Base-by-base conservation (phyloP, 202 grass and related monocot genomes). In the Setaria viridis region DNA sequence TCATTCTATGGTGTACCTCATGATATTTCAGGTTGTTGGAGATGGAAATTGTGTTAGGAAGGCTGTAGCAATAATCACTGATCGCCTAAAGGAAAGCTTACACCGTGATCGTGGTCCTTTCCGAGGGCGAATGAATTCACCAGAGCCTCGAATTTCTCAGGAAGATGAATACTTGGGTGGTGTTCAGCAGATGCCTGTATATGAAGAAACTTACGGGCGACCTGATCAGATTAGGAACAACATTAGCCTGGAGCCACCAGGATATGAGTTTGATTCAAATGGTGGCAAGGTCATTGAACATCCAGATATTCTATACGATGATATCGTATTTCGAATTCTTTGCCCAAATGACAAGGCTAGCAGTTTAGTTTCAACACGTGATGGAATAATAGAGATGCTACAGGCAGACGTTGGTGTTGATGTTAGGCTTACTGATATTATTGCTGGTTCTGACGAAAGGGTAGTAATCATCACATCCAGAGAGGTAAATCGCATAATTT, bases 11-110 rank as follows among this genome's bases (percentile, higher is more conserved):
- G 37, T 85, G 45, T 77, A 56, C 81, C 13, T 72, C 65, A 62
- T 84, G 65, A 74, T 84, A 25, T 78, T 82, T 41, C 63, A 99
- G 96, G 88, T 99, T 77, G 91, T 94, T 82, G 96, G 96, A 82
- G 96, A 99, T 19, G 84, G 90, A 19, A 94, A 89, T 83, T 90
- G 80, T 83, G 96, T 95, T 85, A 99, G 94, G 83, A 91, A 92
- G 80, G 96, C 91, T 80, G 87, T 99, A 46, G 93, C 51, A 34
- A 88, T 92, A 62, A 92, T 99, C 53, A 91, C 93, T 67, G 94
- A 93, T 64, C 90, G 93, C 65, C 80, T 99, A 85, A 99, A 94
- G 74, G 96, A 99, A 88, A 99, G 96, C 73, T 85, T 99, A 77
- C 96, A 99, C 67, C 89, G 96, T 49, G 96, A 99, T 75, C 93